phyloP scores from a whole-genome alignment of 306 rosid species.

The Corylus avellana region DNA sequence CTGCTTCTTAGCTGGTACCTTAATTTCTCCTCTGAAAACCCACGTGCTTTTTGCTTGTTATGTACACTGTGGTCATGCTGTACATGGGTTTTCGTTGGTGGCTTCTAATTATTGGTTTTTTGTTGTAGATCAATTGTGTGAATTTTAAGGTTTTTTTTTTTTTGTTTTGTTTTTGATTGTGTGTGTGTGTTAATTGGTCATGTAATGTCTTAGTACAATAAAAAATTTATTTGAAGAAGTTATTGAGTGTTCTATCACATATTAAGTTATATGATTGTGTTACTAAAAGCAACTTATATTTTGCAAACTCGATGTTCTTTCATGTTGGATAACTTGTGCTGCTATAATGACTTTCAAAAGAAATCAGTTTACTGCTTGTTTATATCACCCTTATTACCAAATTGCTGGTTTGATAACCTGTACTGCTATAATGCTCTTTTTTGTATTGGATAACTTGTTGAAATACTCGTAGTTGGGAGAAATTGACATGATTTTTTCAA shows the following conservation, averaged over 20 bases:
- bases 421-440: too few relatives aligned
- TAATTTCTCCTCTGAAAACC: slow-evolving; percentile 13
- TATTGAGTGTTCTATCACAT: too few relatives aligned
- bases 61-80: background rate
- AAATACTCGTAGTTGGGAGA: background rate
- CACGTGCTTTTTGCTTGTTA: background rate
- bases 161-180: too few relatives aligned
- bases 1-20: slow-evolving; percentile 82
- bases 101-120: background rate
- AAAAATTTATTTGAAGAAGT: too few relatives aligned
- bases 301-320: background rate
- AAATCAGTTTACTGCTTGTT: background rate
- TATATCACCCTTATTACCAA: background rate
- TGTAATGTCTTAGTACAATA: background rate
- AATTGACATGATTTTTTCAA: background rate
- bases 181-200: background rate
- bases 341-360: background rate
- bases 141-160: background rate
- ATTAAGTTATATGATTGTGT: background rate
- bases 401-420: background rate
- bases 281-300: background rate
- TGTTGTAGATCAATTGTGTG: background rate
- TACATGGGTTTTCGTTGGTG: slow-evolving; percentile 1
- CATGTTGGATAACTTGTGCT: background rate
- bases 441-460: background rate